These are phyloP conservation scores for Inonotus hispidus DNA, from an alignment of 1,284 basidiomycete genomes.

Conservation along the genomic window DNA sequence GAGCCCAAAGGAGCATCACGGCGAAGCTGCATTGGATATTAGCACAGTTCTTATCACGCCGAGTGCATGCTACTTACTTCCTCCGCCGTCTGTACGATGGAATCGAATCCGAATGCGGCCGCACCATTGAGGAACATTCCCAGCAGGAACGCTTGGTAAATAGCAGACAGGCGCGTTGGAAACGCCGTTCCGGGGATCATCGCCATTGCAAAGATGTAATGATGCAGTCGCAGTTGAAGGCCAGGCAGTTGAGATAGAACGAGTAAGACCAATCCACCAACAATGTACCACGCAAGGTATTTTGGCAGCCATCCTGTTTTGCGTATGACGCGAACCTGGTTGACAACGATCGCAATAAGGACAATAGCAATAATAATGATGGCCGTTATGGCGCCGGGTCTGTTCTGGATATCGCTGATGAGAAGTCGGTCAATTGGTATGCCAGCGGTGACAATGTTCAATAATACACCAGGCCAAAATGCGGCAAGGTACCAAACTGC, in stretches of 20 bases:
- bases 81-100: slow-evolving; percentile 72
- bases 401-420: slow-evolving; percentile 60
- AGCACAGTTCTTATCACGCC: slow-evolving; percentile 3
- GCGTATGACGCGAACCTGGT: slow-evolving; percentile 80
- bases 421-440: slow-evolving; percentile 74
- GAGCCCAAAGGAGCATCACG: slow-evolving; percentile 71
- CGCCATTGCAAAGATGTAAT: slow-evolving; percentile 72
- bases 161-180: slow-evolving; percentile 71
- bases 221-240: slow-evolving; percentile 61
- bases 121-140: slow-evolving; percentile 79
- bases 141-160: slow-evolving; percentile 76
- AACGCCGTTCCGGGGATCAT: slow-evolving; percentile 78
- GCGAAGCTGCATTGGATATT: slow-evolving; percentile 43
- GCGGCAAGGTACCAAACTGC: slow-evolving; percentile 70
- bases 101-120: slow-evolving; percentile 75
- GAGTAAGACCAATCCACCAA: slow-evolving; percentile 60
- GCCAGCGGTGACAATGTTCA: slow-evolving; percentile 59
- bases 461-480: slow-evolving; percentile 76
- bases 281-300: slow-evolving; percentile 66
- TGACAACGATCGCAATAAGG: slow-evolving; percentile 54
- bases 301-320: slow-evolving; percentile 78
- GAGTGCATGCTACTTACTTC: slow-evolving; percentile 43
- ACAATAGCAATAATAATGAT: slow-evolving; percentile 68
- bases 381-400: slow-evolving; percentile 67
- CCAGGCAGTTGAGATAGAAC: slow-evolving; percentile 70